Evolutionary conservation across 2,329 filamentous ascomycete genomes (phyloP), one percentile per base, ranked within the genome.

Genomic region (Juglanconis sp.): DNA sequence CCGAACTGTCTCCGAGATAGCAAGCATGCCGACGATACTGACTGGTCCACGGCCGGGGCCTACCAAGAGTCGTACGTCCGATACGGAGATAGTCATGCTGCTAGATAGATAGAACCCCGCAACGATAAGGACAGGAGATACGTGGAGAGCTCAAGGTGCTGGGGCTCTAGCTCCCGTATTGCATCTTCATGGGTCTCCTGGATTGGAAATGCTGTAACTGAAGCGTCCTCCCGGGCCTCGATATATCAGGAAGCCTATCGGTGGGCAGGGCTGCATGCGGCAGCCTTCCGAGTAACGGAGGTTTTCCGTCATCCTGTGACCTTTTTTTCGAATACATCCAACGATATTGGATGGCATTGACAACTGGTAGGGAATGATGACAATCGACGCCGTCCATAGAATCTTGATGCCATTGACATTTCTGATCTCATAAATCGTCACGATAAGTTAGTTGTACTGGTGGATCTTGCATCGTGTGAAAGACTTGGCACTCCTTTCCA

Each of bases 1-100:
- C 57, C 57, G 57, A 61, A 47, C 44, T 54, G 40, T 50, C 35
- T 54, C 57, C 57, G 61, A 60, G 61, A 42, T 59, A 48, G 34
- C 35, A 44, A 48, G 34, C 35, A 44, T 32, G 56, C 17, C 7
- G 32, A 32, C n/a, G 31, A 44, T 51, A 47, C 15, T 53, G 42
- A 62, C 49, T 60, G 57, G 57, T 13, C 15, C 53, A 49, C 13
- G 17, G 46, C 17, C 15, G 50, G 42, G 35, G 54, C 44, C 51
- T 42, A 53, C 34, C 24, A 36, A 35, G 31, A 60, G 44, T n/a
- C 50, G 34, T 35, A 54, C 44, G 32, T 60, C 57, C 57, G 57
- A 60, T 63, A 38, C 53, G 61, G 57, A 63, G 53, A 62, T 56
- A 55, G 30, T 35, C 34, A n/a, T 51, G 44, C 11, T 54, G 40